Conservation (phyloP, 73 alveolate species). For the Blepharisma stoltei region DNA sequence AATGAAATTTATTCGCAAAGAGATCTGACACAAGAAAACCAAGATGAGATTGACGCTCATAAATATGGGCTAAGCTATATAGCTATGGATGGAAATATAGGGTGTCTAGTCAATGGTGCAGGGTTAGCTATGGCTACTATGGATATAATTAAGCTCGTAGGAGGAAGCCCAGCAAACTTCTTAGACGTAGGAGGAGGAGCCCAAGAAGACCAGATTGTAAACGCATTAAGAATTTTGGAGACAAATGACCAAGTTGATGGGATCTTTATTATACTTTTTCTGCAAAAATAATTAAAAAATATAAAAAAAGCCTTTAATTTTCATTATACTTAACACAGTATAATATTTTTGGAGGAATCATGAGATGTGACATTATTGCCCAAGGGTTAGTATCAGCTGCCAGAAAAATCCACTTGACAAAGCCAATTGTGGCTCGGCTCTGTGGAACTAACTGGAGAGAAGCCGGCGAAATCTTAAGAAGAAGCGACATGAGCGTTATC, state of each 20-base stretch:
- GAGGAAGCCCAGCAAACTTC: constrained; percentile 96
- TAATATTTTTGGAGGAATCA: constrained; percentile 94
- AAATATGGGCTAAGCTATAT: constrained; percentile 63
- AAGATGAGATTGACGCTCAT: constrained; percentile 65
- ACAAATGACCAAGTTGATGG: constrained; percentile 79
- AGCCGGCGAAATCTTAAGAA: constrained; percentile 63
- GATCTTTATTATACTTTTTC: constrained; percentile 83
- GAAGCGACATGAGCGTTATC: constrained; percentile 66
- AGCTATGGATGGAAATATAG: constrained; percentile 74
- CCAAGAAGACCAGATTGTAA: constrained; percentile 56
- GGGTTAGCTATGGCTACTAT: constrained; percentile 98
- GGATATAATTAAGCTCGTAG: constrained; percentile 68
- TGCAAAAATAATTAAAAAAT: too few species aligned
- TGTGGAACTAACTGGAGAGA: constrained; percentile 73
- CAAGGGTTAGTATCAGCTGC: constrained; percentile 77
- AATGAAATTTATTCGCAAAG: constrained; percentile 66
- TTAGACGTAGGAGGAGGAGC: constrained; percentile 97
- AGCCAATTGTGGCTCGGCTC: constrained; percentile 75
- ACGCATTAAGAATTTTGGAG: constrained; percentile 67
- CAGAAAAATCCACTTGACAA: constrained; percentile 49
- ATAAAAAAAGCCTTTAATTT: too few species aligned
- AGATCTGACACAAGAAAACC: constrained; percentile 74
- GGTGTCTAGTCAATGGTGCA: constrained; percentile 98
- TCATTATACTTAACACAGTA: too few species aligned
- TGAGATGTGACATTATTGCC: constrained; percentile 69